Percentiles rank a stretch among this genome's conserved stretches.
These are phyloP conservation scores for Skeletonema tropicum DNA, from an alignment of 108 stramenopile genomes.

Conservation along the genomic window DNA sequence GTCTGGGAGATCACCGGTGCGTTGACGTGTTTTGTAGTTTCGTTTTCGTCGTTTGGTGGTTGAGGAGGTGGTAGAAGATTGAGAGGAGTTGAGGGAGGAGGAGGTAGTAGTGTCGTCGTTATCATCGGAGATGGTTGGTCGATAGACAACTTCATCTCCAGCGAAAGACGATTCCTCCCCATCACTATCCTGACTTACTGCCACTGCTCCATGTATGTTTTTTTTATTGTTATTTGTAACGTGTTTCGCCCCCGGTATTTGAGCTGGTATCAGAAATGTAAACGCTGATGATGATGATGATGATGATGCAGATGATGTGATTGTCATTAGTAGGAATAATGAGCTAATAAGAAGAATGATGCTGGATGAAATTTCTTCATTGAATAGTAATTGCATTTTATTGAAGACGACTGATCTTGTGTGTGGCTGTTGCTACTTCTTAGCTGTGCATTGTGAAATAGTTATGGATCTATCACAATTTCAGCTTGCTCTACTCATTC, in stretches of 20 bases:
- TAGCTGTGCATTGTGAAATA: too few species aligned
- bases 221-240: neutral
- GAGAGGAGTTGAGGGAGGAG: neutral
- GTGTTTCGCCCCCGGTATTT: conserved; percentile 23
- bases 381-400: neutral
- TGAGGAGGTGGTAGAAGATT: conserved; percentile 3
- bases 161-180: neutral
- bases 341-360: neutral
- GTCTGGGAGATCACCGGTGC: conserved; percentile 74
- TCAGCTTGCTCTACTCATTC: too few species aligned
- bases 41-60: neutral
- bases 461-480: too few species aligned
- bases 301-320: neutral
- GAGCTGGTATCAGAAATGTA: conserved; percentile 36
- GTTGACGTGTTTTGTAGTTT: conserved; percentile 8
- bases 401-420: neutral
- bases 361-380: neutral
- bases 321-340: neutral
- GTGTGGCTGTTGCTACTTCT: too few species aligned
- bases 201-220: conserved; percentile 11
- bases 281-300: too few species aligned
- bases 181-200: neutral
- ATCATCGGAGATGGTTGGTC: neutral
- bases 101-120: neutral
- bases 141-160: neutral